Evolutionary conservation across 2,329 filamentous ascomycete species (phyloP), one percentile per base, ranked within the genome.

Genomic region (Botrytis medusae): DNA sequence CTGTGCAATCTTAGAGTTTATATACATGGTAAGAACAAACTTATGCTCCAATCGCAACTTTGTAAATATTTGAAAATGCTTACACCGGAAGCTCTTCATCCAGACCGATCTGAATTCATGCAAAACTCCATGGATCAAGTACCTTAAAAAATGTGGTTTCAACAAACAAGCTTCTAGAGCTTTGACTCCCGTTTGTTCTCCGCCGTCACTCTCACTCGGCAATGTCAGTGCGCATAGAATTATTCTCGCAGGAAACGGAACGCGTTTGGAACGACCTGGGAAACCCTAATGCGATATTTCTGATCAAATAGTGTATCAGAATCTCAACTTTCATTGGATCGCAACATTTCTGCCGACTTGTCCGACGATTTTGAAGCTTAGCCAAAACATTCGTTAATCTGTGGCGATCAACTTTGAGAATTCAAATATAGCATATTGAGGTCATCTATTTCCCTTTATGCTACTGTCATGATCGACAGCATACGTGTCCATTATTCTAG

Each of bases 141-240:
- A 67, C 32, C 44, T n/a, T 25, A 51, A 29, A 14, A 20, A 25
- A 67, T 59, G 7, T 25, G 14, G 48, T 61, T 63, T 63, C 59
- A 71, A 62, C 29, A 71, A 29, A 51, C 25, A 71, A 71, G 59
- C 69, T 63, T 63, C 34, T 34, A 42, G 22, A 34, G 32, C 59
- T 46, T 46, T 29, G 67, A 69, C 51, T 44, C 37, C 54, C 40
- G 51, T 48, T 63, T 29, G 32, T 29, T 25, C 20, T 29, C 67
- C 48, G 34, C 67, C 32, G 20, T 69, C 16, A 42, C 20, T 40
- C 25, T 42, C 29, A 20, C 16, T 69, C 25, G 25, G 37, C n/a
- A 22, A 32, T 44, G 67, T 69, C 67, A 69, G 48, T 69, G 48
- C 48, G 51, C 40, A 44, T 59, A 18, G n/a, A n/a, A 69, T 59